Percentiles rank a stretch among this genome's conserved stretches.
These are phyloP conservation scores for Tylopilus rubrobrunneus DNA, from an alignment of 768 basidiomycete genomes.

Conservation along the genomic window DNA sequence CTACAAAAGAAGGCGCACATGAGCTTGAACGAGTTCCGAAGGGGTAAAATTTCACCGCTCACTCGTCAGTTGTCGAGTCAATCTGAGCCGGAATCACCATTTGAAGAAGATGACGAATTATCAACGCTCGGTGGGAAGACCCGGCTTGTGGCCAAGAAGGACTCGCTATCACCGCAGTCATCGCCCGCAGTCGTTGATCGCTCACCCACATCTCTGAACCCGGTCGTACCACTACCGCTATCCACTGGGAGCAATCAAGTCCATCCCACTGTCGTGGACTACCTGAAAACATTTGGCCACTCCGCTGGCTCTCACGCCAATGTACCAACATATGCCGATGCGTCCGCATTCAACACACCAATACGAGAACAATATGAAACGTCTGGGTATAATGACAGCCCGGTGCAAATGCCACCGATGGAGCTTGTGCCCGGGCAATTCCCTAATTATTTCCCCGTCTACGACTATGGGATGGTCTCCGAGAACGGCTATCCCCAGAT, in stretches of 20 bases:
- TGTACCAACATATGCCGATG: slow-evolving; percentile 22
- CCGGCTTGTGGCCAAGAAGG: slow-evolving; percentile 58
- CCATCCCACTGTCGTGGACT: slow-evolving; percentile 64
- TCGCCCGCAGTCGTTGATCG: slow-evolving; percentile 43
- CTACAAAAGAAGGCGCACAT: slow-evolving; percentile 63
- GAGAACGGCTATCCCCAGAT: slow-evolving; percentile 35
- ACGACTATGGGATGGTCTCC: slow-evolving; percentile 54
- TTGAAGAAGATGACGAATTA: slow-evolving; percentile 59
- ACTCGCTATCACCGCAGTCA: slow-evolving; percentile 51
- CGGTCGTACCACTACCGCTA: slow-evolving; percentile 68
- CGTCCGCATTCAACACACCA: slow-evolving; percentile 25
- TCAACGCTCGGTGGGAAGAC: slow-evolving; percentile 64
- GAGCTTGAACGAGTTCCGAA: slow-evolving; percentile 59
- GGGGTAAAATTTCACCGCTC: slow-evolving; percentile 49
- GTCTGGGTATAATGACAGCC: slow-evolving; percentile 18
- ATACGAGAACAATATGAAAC: slow-evolving; percentile 23
- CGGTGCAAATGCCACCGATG: slow-evolving; percentile 28
- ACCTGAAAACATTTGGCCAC: slow-evolving; percentile 58
- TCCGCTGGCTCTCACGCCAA: slow-evolving; percentile 17
- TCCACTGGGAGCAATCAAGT: slow-evolving; percentile 47
- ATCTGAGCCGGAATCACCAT: slow-evolving; percentile 40
- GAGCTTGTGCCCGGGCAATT: slow-evolving; percentile 37
- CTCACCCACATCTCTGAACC: slow-evolving; percentile 69
- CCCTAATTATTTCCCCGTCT: slow-evolving; percentile 74
- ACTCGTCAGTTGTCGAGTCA: slow-evolving; percentile 32